A percentile compares a stretch with the other conserved stretches of the same genome.
These are phyloP conservation scores for Claviceps sp. DNA, from an alignment of 2,329 filamentous ascomycete genomes.

Conservation along the genomic window DNA sequence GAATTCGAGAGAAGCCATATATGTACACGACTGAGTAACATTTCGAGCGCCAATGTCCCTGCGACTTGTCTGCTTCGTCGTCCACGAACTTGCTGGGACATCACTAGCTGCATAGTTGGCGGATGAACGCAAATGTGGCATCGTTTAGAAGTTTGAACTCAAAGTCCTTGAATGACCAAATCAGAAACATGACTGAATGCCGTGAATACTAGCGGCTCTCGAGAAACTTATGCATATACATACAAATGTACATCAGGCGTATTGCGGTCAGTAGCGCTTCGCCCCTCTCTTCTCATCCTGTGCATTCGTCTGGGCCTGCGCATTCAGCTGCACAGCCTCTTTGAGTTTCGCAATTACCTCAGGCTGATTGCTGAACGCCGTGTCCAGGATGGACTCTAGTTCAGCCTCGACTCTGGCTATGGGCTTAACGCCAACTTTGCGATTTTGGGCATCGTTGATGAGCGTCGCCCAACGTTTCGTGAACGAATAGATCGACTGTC, in stretches of 20 bases:
- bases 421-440: constrained; percentile 35
- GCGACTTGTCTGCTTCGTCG: too few species aligned
- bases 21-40: too few species aligned
- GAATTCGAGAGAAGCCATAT: too few species aligned
- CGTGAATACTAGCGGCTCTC: not conserved
- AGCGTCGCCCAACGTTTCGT: constrained; percentile 45
- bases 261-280: constrained; percentile 6
- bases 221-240: not conserved
- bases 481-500: constrained; percentile 50
- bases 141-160: too few species aligned
- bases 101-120: too few species aligned
- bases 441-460: constrained; percentile 33
- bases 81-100: too few species aligned
- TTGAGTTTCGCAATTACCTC: constrained; percentile 47
- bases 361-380: constrained; percentile 44
- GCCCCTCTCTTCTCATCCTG: constrained; percentile 22
- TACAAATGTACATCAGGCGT: not conserved
- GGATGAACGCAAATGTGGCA: too few species aligned
- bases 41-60: too few species aligned
- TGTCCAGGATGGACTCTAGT: constrained; percentile 41
- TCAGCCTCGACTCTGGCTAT: constrained; percentile 41
- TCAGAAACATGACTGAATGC: not conserved
- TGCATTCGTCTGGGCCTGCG: constrained; percentile 36
- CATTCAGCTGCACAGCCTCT: constrained; percentile 46
- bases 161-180: too few species aligned